These are phyloP conservation scores for Vitellaria paradoxa DNA, from an alignment of 179 eudicot species.

Conservation along the genomic window DNA sequence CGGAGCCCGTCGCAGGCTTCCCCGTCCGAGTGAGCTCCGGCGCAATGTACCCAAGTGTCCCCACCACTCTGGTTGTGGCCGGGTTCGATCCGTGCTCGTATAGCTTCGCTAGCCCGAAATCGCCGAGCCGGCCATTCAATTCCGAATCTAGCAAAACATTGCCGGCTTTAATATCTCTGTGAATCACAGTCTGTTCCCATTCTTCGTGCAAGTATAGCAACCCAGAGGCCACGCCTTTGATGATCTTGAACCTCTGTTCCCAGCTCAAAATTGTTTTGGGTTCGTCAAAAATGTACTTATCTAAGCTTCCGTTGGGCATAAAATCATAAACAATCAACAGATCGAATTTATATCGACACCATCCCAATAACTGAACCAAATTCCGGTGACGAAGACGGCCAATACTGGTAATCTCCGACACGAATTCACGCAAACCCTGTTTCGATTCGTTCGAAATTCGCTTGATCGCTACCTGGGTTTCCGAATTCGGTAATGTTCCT, in stretches of 20 bases:
- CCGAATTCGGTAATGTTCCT: conserved; percentile 41
- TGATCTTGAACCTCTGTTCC: conserved; percentile 63
- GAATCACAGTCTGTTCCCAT: conserved; percentile 82
- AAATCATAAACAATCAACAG: conserved; percentile 70
- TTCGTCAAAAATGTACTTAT: conserved; percentile 46
- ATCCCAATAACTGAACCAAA: conserved; percentile 57
- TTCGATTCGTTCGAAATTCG: conserved; percentile 55
- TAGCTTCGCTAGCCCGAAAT: conserved; percentile 50
- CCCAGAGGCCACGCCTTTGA: conserved; percentile 72
- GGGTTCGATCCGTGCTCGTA: conserved; percentile 45
- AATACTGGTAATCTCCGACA: conserved; percentile 53
- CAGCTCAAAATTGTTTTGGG: conserved; percentile 42
- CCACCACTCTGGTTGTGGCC: conserved; percentile 54
- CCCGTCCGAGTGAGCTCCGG: conserved; percentile 78
- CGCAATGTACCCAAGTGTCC: conserved; percentile 79
- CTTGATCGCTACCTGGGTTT: conserved; percentile 41
- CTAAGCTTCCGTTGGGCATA: conserved; percentile 81
- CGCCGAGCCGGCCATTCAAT: conserved; percentile 43
- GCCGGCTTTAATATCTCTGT: conserved; percentile 73
- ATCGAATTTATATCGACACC: conserved; percentile 54
- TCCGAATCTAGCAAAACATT: conserved; percentile 43
- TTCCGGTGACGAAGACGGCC: conserved; percentile 65
- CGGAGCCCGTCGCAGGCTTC: conserved; percentile 65
- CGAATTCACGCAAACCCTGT: conserved; percentile 56
- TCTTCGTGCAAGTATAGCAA: conserved; percentile 70